Evolutionary conservation across 768 basidiomycete species (phyloP).

Genomic region (Daedaleopsis sinensis): DNA sequence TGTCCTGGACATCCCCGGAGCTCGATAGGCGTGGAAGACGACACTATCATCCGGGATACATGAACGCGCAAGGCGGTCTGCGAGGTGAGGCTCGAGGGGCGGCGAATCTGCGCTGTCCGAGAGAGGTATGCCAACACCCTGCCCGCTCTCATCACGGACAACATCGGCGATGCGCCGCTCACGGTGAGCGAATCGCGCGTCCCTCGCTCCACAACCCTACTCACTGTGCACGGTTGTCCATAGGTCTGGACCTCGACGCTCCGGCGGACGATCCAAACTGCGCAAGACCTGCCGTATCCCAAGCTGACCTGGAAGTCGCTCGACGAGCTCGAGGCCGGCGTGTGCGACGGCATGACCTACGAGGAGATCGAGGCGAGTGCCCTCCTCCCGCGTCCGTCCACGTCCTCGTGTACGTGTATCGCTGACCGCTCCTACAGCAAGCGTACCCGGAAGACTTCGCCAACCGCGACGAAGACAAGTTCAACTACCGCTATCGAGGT

Average conservation of each 20-base stretch:
- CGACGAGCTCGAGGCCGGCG: slow-evolving; percentile 97
- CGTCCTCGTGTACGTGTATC: not conserved
- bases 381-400: not conserved
- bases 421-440: slow-evolving; percentile 49
- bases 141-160: slow-evolving; percentile 85
- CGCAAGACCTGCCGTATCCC: slow-evolving; percentile 74
- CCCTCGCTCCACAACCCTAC: not conserved
- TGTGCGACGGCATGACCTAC: slow-evolving; percentile 99
- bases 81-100: too few relatives aligned
- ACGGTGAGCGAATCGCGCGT: slow-evolving; percentile 55
- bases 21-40: too few relatives aligned
- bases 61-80: too few relatives aligned
- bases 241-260: slow-evolving; percentile 99
- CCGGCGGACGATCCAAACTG: slow-evolving; percentile 90
- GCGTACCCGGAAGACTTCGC: slow-evolving; percentile 98
- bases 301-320: slow-evolving; percentile 99
- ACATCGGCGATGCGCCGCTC: slow-evolving; percentile 85
- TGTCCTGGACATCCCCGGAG: too few relatives aligned
- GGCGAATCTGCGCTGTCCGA: slow-evolving; percentile 91
- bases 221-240: too few relatives aligned
- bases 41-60: too few relatives aligned
- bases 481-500: slow-evolving; percentile 96
- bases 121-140: slow-evolving; percentile 79
- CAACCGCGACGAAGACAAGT: slow-evolving; percentile 98
- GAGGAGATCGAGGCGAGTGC: slow-evolving; percentile 89